Evolutionary conservation across 2,329 filamentous ascomycete genomes (phyloP).

Genomic region (Leptodontidium sp.): DNA sequence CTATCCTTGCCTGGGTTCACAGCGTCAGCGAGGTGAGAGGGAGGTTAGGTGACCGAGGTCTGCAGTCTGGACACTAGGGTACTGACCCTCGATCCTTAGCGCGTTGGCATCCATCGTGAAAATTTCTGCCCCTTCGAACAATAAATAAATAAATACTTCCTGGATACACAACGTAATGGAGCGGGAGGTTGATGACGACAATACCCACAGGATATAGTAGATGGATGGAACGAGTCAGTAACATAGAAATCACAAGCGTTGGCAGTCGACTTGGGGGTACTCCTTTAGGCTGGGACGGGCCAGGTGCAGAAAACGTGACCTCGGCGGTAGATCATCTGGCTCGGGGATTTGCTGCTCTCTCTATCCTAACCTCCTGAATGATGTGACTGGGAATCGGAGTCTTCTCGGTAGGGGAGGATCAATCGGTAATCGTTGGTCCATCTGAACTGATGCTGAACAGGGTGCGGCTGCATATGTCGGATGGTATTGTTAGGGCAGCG

Average conservation of each 20-base stretch:
- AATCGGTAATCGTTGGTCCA: background rate
- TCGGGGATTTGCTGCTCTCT: background rate
- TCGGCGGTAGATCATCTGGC: slow-evolving; percentile 12
- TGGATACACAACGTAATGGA: background rate
- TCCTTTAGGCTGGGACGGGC: background rate
- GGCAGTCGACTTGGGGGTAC: slow-evolving; percentile 9
- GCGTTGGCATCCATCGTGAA: slow-evolving; percentile 19
- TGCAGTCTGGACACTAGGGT: slow-evolving; percentile 4
- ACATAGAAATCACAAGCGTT: slow-evolving; percentile 2
- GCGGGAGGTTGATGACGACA: background rate
- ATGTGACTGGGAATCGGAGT: background rate
- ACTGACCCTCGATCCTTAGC: slow-evolving; percentile 19
- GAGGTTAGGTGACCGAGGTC: background rate
- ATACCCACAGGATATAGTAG: slow-evolving; percentile 13
- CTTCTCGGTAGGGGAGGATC: slow-evolving; percentile 7
- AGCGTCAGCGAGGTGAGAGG: background rate
- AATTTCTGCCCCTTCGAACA: background rate
- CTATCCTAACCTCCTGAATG: background rate
- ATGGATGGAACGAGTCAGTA: background rate
- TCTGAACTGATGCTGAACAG: background rate
- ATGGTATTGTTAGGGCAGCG: slow-evolving; percentile 10
- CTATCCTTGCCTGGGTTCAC: slow-evolving; percentile 12
- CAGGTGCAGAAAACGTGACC: slow-evolving; percentile 18
- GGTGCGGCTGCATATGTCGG: background rate
- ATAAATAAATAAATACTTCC: background rate